These are phyloP conservation scores for Phaeosphaeriaceae sp. DNA, from an alignment of 2,329 filamentous ascomycete genomes.

Conservation along the genomic window DNA sequence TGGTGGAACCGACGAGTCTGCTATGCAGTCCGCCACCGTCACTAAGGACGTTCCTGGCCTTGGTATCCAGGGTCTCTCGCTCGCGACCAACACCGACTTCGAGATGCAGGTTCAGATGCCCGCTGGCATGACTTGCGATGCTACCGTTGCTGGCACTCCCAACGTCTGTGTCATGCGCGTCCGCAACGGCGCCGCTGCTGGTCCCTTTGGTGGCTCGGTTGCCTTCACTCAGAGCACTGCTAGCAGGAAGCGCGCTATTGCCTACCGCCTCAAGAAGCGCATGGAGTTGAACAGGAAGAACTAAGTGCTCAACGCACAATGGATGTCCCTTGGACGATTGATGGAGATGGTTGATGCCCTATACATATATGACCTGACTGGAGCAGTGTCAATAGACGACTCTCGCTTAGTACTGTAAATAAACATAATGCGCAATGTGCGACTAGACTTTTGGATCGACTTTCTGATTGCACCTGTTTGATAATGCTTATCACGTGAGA, in stretches of 20 bases:
- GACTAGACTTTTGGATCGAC: neutral
- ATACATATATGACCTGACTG: conserved; percentile 14
- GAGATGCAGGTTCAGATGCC: conserved; percentile 70
- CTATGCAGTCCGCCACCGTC: conserved; percentile 67
- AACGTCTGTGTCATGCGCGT: conserved; percentile 72
- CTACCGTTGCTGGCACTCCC: conserved; percentile 62
- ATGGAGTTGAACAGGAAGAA: conserved; percentile 40
- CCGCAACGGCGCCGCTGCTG: conserved; percentile 66
- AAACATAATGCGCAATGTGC: conserved; percentile 4
- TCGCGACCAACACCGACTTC: conserved; percentile 67
- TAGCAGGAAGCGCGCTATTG: conserved; percentile 68
- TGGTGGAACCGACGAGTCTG: conserved; percentile 65
- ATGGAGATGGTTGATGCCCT: conserved; percentile 1
- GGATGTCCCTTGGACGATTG: neutral
- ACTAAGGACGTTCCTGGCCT: conserved; percentile 68
- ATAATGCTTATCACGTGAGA: too few species aligned
- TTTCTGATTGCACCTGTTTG: neutral
- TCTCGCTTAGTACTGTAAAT: conserved; percentile 7
- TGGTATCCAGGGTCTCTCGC: conserved; percentile 64
- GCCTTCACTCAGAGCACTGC: conserved; percentile 68
- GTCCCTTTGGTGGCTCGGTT: conserved; percentile 71
- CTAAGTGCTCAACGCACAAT: conserved; percentile 10
- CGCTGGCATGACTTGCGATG: conserved; percentile 71
- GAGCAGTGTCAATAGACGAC: conserved; percentile 15
- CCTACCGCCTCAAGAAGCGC: conserved; percentile 56